Percentiles rank a stretch among this genome's conserved stretches.
Evolutionary conservation across 495 filamentous ascomycete genomes (phyloP).

Genomic region (Oleoguttula mirabilis): DNA sequence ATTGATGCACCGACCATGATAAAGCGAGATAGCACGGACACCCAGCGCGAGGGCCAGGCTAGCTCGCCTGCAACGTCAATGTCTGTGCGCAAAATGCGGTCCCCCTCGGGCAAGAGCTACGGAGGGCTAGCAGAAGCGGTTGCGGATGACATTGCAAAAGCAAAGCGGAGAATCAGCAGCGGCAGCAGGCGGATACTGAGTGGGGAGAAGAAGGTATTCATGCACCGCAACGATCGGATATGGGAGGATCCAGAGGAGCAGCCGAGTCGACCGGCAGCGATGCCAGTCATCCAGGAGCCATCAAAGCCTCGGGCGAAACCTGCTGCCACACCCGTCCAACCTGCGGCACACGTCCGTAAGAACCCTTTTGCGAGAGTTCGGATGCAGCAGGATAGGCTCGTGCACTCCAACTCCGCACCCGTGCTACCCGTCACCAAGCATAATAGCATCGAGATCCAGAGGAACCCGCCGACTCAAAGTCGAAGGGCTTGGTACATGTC

Average conservation of each 20-base stretch:
- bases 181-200: slow-evolving; percentile 42
- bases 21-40: background rate
- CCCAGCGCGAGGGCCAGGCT: background rate
- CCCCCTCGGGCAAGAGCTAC: slow-evolving; percentile 18
- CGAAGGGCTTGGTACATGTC: slow-evolving; percentile 59
- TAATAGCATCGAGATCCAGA: slow-evolving; percentile 60
- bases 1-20: background rate
- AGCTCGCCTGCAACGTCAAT: background rate
- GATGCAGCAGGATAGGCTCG: slow-evolving; percentile 24
- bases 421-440: slow-evolving; percentile 35
- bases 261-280: slow-evolving; percentile 18
- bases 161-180: slow-evolving; percentile 18
- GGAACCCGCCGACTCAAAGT: slow-evolving; percentile 64
- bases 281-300: slow-evolving; percentile 11
- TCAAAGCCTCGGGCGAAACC: too few species aligned
- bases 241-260: slow-evolving; percentile 66
- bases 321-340: slow-evolving; percentile 11
- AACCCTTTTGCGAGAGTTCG: slow-evolving; percentile 33
- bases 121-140: slow-evolving; percentile 22
- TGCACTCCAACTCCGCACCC: slow-evolving; percentile 26
- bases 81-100: slow-evolving; percentile 3
- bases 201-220: slow-evolving; percentile 39
- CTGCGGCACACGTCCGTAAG: slow-evolving; percentile 20
- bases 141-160: slow-evolving; percentile 16
- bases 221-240: slow-evolving; percentile 64